These are phyloP conservation scores for Podochytrium sp. DNA, from an alignment of 192 early-diverging fungal genomes.

Conservation along the genomic window DNA sequence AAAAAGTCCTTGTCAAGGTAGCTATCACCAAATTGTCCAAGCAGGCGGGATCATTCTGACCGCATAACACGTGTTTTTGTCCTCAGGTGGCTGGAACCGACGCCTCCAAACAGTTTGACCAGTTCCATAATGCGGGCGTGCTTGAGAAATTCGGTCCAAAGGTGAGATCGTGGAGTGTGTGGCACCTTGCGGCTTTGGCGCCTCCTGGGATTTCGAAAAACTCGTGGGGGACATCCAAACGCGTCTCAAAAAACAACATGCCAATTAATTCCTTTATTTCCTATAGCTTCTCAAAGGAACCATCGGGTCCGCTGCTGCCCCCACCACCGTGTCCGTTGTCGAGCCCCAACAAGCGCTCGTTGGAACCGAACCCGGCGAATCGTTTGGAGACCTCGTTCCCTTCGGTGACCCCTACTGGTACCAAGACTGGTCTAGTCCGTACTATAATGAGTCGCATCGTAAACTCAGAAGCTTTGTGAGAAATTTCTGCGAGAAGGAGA, in stretches of 20 bases:
- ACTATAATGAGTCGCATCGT: constrained; percentile 79
- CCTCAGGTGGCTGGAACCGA: constrained; percentile 80
- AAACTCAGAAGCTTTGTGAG: constrained; percentile 63
- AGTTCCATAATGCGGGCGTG: constrained; percentile 76
- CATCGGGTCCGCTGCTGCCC: constrained; percentile 54
- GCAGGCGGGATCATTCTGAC: background rate
- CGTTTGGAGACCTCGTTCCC: constrained; percentile 78
- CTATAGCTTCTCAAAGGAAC: constrained; percentile 61
- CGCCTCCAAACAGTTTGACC: constrained; percentile 83
- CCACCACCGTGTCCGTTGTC: no score
- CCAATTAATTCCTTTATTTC: no score
- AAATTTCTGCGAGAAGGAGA: constrained; percentile 78
- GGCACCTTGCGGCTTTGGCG: no score
- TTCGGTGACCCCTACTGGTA: constrained; percentile 83
- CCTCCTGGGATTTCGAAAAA: no score
- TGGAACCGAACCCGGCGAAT: constrained; percentile 48
- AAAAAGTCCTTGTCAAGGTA: constrained; percentile 65
- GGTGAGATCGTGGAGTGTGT: no score
- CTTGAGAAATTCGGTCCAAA: constrained; percentile 66
- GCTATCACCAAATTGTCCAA: constrained; percentile 27
- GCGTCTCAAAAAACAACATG: no score
- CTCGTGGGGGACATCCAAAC: no score
- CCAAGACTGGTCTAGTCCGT: constrained; percentile 60
- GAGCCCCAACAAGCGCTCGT: constrained; percentile 4
- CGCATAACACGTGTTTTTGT: background rate